Percentiles rank a stretch among this genome's conserved stretches.
Conservation (phyloP, 139 green algal genomes). For the Tetraselmis chui region DNA sequence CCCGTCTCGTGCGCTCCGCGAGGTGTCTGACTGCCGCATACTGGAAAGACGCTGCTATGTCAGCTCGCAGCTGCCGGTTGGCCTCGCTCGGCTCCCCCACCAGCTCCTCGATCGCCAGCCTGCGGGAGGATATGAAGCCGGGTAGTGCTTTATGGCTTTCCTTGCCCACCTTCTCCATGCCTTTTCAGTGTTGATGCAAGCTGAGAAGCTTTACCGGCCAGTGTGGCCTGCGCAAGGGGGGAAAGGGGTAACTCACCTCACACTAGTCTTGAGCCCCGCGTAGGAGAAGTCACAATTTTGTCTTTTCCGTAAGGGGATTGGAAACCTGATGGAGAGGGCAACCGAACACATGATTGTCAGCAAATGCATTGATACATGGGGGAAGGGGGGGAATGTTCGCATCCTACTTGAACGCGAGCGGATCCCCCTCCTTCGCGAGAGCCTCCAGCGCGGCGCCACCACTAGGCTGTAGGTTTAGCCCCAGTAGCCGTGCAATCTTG, state of each 20-base stretch:
- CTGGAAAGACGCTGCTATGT: slow-evolving; percentile 94
- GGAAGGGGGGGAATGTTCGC: background rate
- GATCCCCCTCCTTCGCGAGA: slow-evolving; percentile 58
- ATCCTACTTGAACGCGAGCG: slow-evolving; percentile 26
- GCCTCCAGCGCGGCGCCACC: slow-evolving; percentile 77
- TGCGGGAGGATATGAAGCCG: too few relatives aligned
- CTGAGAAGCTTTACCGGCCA: too few relatives aligned
- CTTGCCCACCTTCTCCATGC: too few relatives aligned
- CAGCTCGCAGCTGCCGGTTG: slow-evolving; percentile 38
- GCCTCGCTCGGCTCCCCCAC: slow-evolving; percentile 18
- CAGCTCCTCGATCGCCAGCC: slow-evolving; percentile 49
- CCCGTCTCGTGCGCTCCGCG: slow-evolving; percentile 51
- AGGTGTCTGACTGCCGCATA: slow-evolving; percentile 79
- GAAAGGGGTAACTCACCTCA: slow-evolving; percentile 25
- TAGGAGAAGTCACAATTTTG: slow-evolving; percentile 92
- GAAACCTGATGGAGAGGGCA: slow-evolving; percentile 65
- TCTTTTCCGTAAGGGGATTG: slow-evolving; percentile 50
- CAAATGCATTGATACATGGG: too few relatives aligned
- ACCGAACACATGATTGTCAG: too few relatives aligned
- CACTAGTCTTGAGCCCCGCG: slow-evolving; percentile 90
- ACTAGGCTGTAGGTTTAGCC: slow-evolving; percentile 65
- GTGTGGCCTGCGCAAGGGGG: too few relatives aligned
- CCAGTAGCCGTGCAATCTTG: slow-evolving; percentile 91
- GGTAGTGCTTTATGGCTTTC: too few relatives aligned
- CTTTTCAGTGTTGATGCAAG: too few relatives aligned